Conservation (phyloP, 768 basidiomycete species). For the Tephrocybe sp. region DNA sequence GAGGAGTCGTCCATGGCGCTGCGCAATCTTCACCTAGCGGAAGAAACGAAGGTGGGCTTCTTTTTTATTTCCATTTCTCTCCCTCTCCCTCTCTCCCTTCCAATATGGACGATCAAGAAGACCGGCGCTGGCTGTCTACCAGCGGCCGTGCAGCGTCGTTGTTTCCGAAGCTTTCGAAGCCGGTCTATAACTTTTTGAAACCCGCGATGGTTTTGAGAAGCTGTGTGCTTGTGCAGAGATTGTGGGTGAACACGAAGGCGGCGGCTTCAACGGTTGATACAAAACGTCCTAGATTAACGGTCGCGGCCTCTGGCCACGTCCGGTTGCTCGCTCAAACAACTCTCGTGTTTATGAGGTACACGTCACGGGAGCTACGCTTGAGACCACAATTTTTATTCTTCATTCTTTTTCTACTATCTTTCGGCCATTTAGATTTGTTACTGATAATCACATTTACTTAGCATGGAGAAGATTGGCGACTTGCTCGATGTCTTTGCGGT, state of each 20-base stretch:
- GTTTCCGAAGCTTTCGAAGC: slow-evolving; percentile 17
- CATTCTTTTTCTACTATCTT: slow-evolving; percentile 13
- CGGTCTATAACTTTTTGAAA: slow-evolving; percentile 36
- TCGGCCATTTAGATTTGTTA: slow-evolving; percentile 14
- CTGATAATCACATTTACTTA: slow-evolving; percentile 25
- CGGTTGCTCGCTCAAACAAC: slow-evolving; percentile 80
- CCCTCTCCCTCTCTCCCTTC: slow-evolving; percentile 9
- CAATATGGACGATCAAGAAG: slow-evolving; percentile 84
- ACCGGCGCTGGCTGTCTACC: slow-evolving; percentile 77
- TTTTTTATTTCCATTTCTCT: slow-evolving; percentile 5
- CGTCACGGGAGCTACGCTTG: slow-evolving; percentile 88
- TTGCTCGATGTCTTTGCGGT: slow-evolving; percentile 81
- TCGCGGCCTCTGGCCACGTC: slow-evolving; percentile 16
- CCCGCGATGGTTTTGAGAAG: slow-evolving; percentile 59
- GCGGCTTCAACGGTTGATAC: slow-evolving; percentile 83
- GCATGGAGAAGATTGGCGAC: slow-evolving; percentile 62
- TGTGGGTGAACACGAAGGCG: slow-evolving; percentile 23
- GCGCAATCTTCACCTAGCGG: slow-evolving; percentile 49
- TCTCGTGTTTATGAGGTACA: slow-evolving; percentile 68
- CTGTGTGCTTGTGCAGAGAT: slow-evolving; percentile 18
- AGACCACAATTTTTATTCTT: slow-evolving; percentile 56
- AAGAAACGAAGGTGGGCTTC: slow-evolving; percentile 56
- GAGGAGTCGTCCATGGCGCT: slow-evolving; percentile 55
- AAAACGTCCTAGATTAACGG: slow-evolving; percentile 79
- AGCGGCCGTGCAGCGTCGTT: slow-evolving; percentile 47